Evolutionary conservation across 164 flowering plant genomes (phyloP).

Genomic region (Umbellularia californica): DNA sequence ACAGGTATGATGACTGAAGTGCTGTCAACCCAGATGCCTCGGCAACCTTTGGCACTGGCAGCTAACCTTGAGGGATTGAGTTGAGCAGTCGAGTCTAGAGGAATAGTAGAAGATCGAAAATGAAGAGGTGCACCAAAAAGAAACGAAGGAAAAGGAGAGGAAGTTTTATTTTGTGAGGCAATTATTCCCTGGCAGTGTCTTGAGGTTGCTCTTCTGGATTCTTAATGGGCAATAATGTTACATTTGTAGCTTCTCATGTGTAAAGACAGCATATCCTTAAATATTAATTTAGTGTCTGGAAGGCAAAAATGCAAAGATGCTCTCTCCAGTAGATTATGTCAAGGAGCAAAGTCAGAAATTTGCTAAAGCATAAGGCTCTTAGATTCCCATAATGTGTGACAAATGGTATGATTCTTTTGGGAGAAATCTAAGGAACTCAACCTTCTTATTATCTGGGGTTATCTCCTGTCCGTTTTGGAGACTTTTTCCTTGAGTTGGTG

Average conservation of each 20-base stretch:
- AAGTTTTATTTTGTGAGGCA: background rate
- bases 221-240: background rate
- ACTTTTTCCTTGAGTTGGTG: too few relatives aligned
- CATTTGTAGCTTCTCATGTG: background rate
- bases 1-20: slow-evolving; percentile 31
- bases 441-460: too few relatives aligned
- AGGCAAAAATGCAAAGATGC: background rate
- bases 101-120: too few relatives aligned
- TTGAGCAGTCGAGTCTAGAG: background rate
- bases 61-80: slow-evolving; percentile 4
- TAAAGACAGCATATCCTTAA: background rate
- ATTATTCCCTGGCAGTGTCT: background rate
- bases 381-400: too few relatives aligned
- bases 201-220: background rate
- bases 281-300: background rate
- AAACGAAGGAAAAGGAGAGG: background rate
- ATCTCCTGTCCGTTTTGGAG: too few relatives aligned
- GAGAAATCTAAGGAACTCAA: too few relatives aligned
- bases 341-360: too few relatives aligned
- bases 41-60: background rate
- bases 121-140: too few relatives aligned
- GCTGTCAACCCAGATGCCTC: background rate
- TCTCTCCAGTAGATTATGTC: too few relatives aligned
- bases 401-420: too few relatives aligned
- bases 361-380: too few relatives aligned